Percentiles rank a stretch among this genome's conserved stretches.
phyloP scores from a whole-genome alignment of 805 yeast species.

The Ogataea neopini region DNA sequence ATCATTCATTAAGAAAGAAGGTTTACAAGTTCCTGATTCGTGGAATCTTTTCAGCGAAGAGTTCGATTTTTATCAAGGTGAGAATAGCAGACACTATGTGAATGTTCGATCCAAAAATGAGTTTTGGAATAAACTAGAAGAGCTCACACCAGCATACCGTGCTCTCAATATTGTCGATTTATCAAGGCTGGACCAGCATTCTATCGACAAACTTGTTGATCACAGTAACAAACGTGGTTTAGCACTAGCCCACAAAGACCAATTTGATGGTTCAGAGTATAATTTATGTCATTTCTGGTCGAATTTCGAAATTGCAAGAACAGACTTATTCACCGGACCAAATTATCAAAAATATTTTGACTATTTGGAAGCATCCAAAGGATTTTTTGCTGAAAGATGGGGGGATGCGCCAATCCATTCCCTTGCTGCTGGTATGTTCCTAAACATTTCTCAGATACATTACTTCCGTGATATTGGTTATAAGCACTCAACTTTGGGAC shows the following conservation, averaged over 20 bases:
- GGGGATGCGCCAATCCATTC: conserved; percentile 97
- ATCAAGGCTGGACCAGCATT: conserved; percentile 30
- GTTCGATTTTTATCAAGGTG: conserved; percentile 37
- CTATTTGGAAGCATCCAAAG: conserved; percentile 69
- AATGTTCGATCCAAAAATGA: conserved; percentile 28
- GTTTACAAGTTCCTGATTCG: conserved; percentile 54
- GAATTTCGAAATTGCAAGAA: conserved; percentile 86
- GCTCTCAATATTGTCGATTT: conserved; percentile 22
- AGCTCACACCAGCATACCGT: conserved; percentile 27
- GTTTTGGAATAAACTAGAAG: conserved; percentile 30
- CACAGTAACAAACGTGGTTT: conserved; percentile 38
- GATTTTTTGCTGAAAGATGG: conserved; percentile 92
- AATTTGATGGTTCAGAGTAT: conserved; percentile 66
- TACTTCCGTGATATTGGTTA: conserved; percentile 94
- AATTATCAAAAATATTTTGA: conserved; percentile 68
- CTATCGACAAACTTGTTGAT: conserved; percentile 40
- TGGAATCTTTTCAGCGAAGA: conserved; percentile 67
- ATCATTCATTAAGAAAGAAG: conserved; percentile 53
- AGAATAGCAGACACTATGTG: conserved; percentile 32
- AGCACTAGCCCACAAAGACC: conserved; percentile 46
- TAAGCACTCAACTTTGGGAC: conserved; percentile 74
- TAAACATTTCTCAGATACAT: conserved; percentile 71
- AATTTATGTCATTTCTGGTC: conserved; percentile 91
- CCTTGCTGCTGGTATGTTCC: conserved; percentile 75
- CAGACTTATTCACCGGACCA: conserved; percentile 69